These are phyloP conservation scores for Malassezia vespertilionis DNA, from an alignment of 1,284 basidiomycete species.

Conservation along the genomic window DNA sequence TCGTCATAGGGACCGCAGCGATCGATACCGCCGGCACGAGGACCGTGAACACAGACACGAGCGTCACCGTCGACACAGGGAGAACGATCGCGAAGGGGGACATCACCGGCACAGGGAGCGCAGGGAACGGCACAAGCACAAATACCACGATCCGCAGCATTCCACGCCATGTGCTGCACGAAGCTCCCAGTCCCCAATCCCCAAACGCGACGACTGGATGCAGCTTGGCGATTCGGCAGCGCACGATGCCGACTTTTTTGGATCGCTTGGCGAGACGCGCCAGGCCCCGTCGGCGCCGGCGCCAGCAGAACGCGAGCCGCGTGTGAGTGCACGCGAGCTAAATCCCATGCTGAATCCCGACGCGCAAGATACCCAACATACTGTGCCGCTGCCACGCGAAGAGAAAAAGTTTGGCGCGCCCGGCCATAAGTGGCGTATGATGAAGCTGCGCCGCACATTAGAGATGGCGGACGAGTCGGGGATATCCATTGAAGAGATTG, in stretches of 20 bases:
- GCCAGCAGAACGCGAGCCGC: conserved; percentile 57
- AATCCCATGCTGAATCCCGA: conserved; percentile 58
- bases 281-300: conserved; percentile 54
- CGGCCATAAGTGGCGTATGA: conserved; percentile 94
- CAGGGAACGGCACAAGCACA: too few relatives aligned
- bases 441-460: conserved; percentile 77
- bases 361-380: neutral
- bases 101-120: conserved; percentile 1
- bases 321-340: conserved; percentile 57
- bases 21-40: neutral
- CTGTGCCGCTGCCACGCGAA: neutral
- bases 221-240: conserved; percentile 51
- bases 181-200: too few relatives aligned
- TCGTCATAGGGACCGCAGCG: conserved; percentile 1
- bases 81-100: neutral
- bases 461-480: conserved; percentile 76
- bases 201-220: conserved; percentile 83
- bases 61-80: neutral
- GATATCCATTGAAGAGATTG: conserved; percentile 66
- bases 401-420: conserved; percentile 58
- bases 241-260: conserved; percentile 53
- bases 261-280: conserved; percentile 57
- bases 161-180: too few relatives aligned
- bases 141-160: too few relatives aligned
- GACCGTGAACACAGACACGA: neutral